Evolutionary conservation across 2,329 filamentous ascomycete species (phyloP).

Genomic region (Pseudogymnoascus sp.): DNA sequence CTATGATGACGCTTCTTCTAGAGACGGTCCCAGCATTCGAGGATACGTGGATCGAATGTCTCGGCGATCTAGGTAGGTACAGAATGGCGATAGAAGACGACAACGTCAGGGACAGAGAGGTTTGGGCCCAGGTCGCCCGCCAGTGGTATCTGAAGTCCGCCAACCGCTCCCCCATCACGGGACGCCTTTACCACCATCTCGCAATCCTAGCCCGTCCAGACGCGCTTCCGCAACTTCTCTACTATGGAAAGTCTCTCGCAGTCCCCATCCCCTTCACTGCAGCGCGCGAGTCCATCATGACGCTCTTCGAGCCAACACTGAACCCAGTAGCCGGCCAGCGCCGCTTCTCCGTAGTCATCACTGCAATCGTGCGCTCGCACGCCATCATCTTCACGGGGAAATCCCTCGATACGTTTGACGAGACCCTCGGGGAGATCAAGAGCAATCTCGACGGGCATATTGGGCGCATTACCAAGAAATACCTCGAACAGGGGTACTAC

Average conservation of each 20-base stretch:
- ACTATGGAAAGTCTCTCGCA: constrained; percentile 61
- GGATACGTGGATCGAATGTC: constrained; percentile 88
- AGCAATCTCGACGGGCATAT: constrained; percentile 51
- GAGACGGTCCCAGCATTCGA: constrained; percentile 79
- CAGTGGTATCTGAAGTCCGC: constrained; percentile 83
- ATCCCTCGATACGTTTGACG: constrained; percentile 39
- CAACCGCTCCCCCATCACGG: constrained; percentile 66
- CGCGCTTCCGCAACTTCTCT: constrained; percentile 60
- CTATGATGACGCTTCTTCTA: constrained; percentile 79
- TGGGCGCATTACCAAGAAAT: constrained; percentile 37
- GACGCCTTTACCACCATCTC: constrained; percentile 80
- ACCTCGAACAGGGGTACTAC: constrained; percentile 44
- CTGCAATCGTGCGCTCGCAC: constrained; percentile 56
- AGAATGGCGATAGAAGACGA: constrained; percentile 86
- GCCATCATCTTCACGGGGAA: constrained; percentile 55
- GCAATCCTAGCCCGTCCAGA: constrained; percentile 68
- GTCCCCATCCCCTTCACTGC: constrained; percentile 60
- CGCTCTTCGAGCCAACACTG: constrained; percentile 56
- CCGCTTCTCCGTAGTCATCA: constrained; percentile 43
- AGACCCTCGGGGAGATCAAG: constrained; percentile 43
- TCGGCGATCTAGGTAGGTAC: constrained; percentile 79
- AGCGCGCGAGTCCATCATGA: constrained; percentile 63
- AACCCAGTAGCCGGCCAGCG: constrained; percentile 31
- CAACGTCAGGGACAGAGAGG: constrained; percentile 64
- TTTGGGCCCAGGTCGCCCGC: constrained; percentile 72